Base-by-base conservation (phyloP, 805 yeast species). In the Jamesozyma spencerorum region DNA sequence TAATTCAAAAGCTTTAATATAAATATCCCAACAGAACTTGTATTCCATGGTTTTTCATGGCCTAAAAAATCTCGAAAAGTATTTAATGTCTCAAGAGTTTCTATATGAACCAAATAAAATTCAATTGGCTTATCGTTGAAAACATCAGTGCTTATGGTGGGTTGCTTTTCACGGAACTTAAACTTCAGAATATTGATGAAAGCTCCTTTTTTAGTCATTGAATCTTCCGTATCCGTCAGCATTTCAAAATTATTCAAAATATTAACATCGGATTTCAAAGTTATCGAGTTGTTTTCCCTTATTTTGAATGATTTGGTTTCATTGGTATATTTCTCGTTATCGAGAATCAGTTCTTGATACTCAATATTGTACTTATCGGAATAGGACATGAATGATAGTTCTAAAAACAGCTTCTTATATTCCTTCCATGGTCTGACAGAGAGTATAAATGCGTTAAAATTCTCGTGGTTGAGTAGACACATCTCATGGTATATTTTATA, bases 1-100 rank as follows among this genome's bases (percentile, higher is more conserved):
- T 62, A 57, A 10, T 53, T 45, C 20, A 63, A 46, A 15, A 64
- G 33, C 24, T 54, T 52, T 34, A 50, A 53, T n/a, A 57, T 45
- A 26, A 58, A 48, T 28, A 50, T 39, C 12, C 53, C 47, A n/a
- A 57, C 47, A n/a, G 58, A 57, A 13, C 53, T 47, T 7, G 44
- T 41, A 13, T 42, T 37, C 31, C 41, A 35, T 20, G 17, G 37
- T 36, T 18, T 47, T 40, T 19, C 35, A 34, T 11, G 44, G 40
- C 5, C 39, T 38, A 13, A 44, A 31, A 17, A 42, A 32, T 41
- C 35, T 11, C 42, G 40, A 24, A 55, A 39, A 2, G 39, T 35
- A 7, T 37, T 29, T 24, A 54, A 42, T 4, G 52, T 46, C n/a
- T 43, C 33, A 7, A 38, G 10, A 41, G 54, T 50, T 34, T 53